These are phyloP conservation scores for Heritiera fomes DNA, from an alignment of 345 rosid species.

Conservation along the genomic window DNA sequence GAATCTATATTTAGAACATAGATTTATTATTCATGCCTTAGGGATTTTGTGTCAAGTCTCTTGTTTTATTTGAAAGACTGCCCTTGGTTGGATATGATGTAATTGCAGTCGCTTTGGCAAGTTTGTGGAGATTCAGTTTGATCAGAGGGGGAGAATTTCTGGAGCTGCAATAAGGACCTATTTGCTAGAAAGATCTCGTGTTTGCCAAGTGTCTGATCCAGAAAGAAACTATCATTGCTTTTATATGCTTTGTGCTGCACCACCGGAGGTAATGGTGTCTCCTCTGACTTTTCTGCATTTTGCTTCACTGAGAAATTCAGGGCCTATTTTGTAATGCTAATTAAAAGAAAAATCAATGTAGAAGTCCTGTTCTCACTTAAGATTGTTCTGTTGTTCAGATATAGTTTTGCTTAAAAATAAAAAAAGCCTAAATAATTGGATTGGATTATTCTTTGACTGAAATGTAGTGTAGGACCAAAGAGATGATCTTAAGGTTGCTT, in stretches of 20 bases:
- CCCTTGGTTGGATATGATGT: conserved; percentile 23
- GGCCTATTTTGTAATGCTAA: neutral
- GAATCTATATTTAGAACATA: conserved; percentile 10
- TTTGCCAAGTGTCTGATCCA: conserved; percentile 98
- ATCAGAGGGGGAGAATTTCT: conserved; percentile 77
- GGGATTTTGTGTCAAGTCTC: neutral
- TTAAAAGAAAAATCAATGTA: neutral
- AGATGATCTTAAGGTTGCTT: neutral
- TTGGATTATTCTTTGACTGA: conserved; percentile 3
- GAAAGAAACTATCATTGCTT: conserved; percentile 99
- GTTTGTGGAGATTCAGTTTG: conserved; percentile 96
- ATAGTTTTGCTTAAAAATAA: neutral
- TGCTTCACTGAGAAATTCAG: neutral
- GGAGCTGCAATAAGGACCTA: conserved; percentile 99
- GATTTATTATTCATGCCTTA: conserved; percentile 16
- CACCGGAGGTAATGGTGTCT: conserved; percentile 55
- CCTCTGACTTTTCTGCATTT: conserved; percentile 13
- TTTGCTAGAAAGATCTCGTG: conserved; percentile 93
- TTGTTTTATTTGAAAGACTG: conserved; percentile 22
- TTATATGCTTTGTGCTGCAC: conserved; percentile 98
- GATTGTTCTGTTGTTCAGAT: neutral
- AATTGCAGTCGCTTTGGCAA: conserved; percentile 94
- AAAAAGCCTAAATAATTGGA: neutral
- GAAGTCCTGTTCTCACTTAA: neutral
- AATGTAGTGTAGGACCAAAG: neutral